A percentile compares a stretch with the other conserved stretches of the same genome.
These are phyloP conservation scores for Phytophthora pisi DNA, from an alignment of 352 stramenopile species.

Conservation along the genomic window DNA sequence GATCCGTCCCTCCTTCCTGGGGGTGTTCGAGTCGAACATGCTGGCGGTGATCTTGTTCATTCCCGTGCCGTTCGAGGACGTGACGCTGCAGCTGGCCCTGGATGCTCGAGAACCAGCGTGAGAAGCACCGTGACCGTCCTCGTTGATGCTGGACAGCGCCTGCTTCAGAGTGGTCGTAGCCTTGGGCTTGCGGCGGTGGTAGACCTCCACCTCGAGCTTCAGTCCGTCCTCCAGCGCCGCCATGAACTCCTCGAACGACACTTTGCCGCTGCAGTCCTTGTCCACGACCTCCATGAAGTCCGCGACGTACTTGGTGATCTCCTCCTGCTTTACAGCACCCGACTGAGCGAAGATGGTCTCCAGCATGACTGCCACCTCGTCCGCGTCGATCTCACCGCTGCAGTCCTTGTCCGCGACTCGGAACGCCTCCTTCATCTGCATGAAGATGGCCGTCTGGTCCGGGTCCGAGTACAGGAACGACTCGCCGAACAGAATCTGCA, in stretches of 20 bases:
- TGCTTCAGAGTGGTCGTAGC: slow-evolving; percentile 22
- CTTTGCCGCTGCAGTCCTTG: slow-evolving; percentile 65
- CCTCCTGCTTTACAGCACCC: slow-evolving; percentile 70
- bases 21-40: slow-evolving; percentile 50
- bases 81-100: slow-evolving; percentile 35
- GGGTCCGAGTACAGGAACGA: slow-evolving; percentile 78
- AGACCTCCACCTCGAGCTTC: slow-evolving; percentile 82
- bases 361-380: slow-evolving; percentile 79
- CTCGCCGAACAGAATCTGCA: slow-evolving; percentile 77
- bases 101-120: neutral
- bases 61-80: slow-evolving; percentile 35
- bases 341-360: slow-evolving; percentile 81
- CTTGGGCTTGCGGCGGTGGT: slow-evolving; percentile 49
- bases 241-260: slow-evolving; percentile 87
- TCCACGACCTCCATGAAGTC: slow-evolving; percentile 82
- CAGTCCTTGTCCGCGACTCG: slow-evolving; percentile 79
- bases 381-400: slow-evolving; percentile 79
- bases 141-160: slow-evolving; percentile 44
- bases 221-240: slow-evolving; percentile 74
- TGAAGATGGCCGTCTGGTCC: slow-evolving; percentile 84
- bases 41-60: slow-evolving; percentile 42
- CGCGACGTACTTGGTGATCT: slow-evolving; percentile 72
- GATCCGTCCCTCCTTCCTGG: slow-evolving; percentile 44
- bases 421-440: slow-evolving; percentile 90
- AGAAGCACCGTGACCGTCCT: slow-evolving; percentile 28